Base-by-base conservation (phyloP, 805 yeast species). In the Isabelozyma pseudorhagii region DNA sequence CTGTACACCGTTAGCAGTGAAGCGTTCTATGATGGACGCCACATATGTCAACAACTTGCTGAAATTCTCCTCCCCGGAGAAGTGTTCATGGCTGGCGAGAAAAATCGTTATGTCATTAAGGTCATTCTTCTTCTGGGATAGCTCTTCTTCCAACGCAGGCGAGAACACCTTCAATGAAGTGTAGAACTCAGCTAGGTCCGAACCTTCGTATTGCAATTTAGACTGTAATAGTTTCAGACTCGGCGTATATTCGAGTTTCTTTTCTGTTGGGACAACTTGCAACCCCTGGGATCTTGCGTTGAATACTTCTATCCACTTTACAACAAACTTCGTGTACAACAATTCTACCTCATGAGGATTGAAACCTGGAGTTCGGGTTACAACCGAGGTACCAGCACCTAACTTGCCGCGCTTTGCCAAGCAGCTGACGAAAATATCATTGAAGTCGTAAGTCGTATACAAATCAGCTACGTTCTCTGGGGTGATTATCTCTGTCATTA, bases 381-480 rank as follows among this genome's bases (percentile, higher is more conserved):
- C 50, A n/a, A 69, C 44, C 44, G 54, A 4, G 10, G n/a, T 13
- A 31, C 36, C 64, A 5, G 74, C 76, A 42, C 58, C 54, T 8
- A 71, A 48, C 6, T 68, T 60, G 5, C 65, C 63, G 15, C 64
- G 54, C 28, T 55, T 51, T 6, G 73, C 59, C 40, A 73, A 59
- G 3, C 65, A 49, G 0, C 75, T 58, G 15, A 63, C 56, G 46
- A 71, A 49, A 13, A 62, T 49, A 50, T 73, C 77, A 42, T 62
- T 68, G 36, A 58, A 53, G 6, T 51, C 51, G 0, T 71, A 68
- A 9, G 55, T 58, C 5, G 67, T 56, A n/a, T 69, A 52, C 13
- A 70, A 48, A 48, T 72, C 77, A n/a, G 68, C 63, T 3, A 67
- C 59, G 41, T 61, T 60, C 27, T 66, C 64, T 0, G 78, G 78